These are phyloP conservation scores for Verbascum thapsus DNA, from an alignment of 257 asterid species.

Conservation along the genomic window DNA sequence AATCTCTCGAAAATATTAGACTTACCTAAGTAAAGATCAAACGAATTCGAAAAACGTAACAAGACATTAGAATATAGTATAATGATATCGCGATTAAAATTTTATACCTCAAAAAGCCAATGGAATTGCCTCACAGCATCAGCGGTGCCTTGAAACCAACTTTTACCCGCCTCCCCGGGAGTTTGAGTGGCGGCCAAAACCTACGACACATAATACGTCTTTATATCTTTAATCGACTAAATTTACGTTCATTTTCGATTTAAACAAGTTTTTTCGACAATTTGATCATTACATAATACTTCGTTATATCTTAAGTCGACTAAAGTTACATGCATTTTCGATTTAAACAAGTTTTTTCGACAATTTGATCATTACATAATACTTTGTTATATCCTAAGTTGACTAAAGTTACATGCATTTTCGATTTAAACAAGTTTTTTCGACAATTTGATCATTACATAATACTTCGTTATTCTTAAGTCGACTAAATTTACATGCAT, in stretches of 20 bases:
- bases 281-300: too few relatives aligned
- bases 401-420: too few relatives aligned
- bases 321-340: too few relatives aligned
- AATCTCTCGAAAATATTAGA: too few relatives aligned
- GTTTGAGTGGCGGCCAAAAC: conserved; percentile 98
- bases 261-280: neutral
- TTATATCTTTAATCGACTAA: conserved; percentile 7
- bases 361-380: neutral
- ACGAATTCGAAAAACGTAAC: too few relatives aligned
- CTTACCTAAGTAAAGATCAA: too few relatives aligned
- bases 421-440: neutral
- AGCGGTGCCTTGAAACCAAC: conserved; percentile 97
- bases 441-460: neutral
- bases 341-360: neutral
- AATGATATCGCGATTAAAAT: neutral
- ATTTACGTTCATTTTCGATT: neutral
- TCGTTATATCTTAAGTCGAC: too few relatives aligned
- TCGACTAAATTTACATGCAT: too few relatives aligned
- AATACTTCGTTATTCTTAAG: too few relatives aligned
- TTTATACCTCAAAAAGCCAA: conserved; percentile 94
- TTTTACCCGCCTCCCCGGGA: conserved; percentile 86
- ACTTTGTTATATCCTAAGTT: too few relatives aligned
- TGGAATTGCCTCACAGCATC: conserved; percentile 96
- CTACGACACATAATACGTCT: conserved; percentile 40
- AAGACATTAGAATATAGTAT: too few relatives aligned